Evolutionary conservation across 2,329 filamentous ascomycete genomes (phyloP).

Genomic region (Colletotrichum truncatum): DNA sequence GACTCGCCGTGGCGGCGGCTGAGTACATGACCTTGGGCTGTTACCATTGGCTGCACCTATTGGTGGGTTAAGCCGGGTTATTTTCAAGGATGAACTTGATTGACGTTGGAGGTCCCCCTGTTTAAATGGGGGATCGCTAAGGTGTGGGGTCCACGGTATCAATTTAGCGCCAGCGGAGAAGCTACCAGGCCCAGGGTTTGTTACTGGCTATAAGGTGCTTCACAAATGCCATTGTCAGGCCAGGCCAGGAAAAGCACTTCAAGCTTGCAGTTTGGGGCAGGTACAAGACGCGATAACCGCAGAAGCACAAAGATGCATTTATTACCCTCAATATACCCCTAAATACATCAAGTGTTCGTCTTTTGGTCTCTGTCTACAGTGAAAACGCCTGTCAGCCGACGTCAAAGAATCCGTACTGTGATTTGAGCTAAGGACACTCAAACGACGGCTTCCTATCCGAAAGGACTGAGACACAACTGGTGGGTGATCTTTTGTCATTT

Average conservation of each 20-base stretch:
- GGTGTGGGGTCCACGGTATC: background rate
- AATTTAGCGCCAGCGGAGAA: conserved; percentile 15
- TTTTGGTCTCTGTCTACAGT: too few relatives aligned
- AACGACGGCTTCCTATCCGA: background rate
- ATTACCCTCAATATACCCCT: background rate
- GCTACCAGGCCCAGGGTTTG: background rate
- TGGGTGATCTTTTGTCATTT: background rate
- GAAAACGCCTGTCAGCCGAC: background rate
- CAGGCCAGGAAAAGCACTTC: background rate
- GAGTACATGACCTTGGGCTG: conserved; percentile 7
- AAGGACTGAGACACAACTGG: background rate
- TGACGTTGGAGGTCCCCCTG: conserved; percentile 1
- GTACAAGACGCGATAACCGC: too few relatives aligned
- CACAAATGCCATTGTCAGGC: background rate
- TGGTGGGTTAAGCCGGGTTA: background rate
- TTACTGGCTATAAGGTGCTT: background rate
- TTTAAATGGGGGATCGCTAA: background rate
- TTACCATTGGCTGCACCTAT: conserved; percentile 10
- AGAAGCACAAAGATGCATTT: background rate
- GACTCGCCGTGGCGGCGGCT: background rate
- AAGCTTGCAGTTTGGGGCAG: too few relatives aligned
- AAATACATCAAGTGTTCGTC: background rate
- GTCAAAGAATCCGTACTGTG: background rate
- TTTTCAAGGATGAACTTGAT: background rate
- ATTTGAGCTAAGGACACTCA: background rate